Percentiles rank a stretch among this genome's conserved stretches.
phyloP scores from a whole-genome alignment of 2,329 filamentous ascomycete species.

The Venturia asperata region DNA sequence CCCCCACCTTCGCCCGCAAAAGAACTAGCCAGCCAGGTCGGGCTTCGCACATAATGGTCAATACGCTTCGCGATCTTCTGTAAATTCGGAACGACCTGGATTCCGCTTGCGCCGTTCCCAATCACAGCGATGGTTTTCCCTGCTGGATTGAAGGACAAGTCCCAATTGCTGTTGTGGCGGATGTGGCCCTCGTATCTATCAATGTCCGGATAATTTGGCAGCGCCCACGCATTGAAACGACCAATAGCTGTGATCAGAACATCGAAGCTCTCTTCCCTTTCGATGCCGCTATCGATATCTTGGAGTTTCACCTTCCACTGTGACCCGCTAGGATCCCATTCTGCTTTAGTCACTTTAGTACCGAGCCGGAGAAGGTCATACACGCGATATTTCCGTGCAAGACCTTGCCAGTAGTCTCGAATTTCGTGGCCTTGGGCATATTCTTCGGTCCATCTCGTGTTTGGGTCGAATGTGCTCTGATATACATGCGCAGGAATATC shows the following conservation, averaged over 20 bases:
- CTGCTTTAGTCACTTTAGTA: slow-evolving; percentile 48
- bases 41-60: slow-evolving; percentile 58
- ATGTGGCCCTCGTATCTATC: slow-evolving; percentile 48
- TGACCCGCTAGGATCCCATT: slow-evolving; percentile 47
- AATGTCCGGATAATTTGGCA: slow-evolving; percentile 55
- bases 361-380: slow-evolving; percentile 51
- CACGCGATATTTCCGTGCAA: slow-evolving; percentile 58
- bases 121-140: slow-evolving; percentile 49
- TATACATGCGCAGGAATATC: slow-evolving; percentile 66
- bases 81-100: slow-evolving; percentile 48
- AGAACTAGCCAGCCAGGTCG: slow-evolving; percentile 60
- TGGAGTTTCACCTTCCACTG: slow-evolving; percentile 54
- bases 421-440: slow-evolving; percentile 64
- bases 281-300: slow-evolving; percentile 34
- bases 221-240: slow-evolving; percentile 57
- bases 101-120: slow-evolving; percentile 56
- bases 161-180: slow-evolving; percentile 57
- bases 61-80: slow-evolving; percentile 43
- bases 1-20: slow-evolving; percentile 51
- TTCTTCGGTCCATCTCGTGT: slow-evolving; percentile 60
- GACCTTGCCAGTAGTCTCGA: slow-evolving; percentile 55
- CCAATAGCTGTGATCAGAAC: slow-evolving; percentile 58
- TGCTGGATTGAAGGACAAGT: slow-evolving; percentile 45
- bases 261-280: slow-evolving; percentile 46
- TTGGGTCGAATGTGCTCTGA: slow-evolving; percentile 60